Percentiles rank a stretch among this genome's conserved stretches.
phyloP scores from a whole-genome alignment of 2,329 filamentous ascomycete species.

The Colletotrichum liaoningense region DNA sequence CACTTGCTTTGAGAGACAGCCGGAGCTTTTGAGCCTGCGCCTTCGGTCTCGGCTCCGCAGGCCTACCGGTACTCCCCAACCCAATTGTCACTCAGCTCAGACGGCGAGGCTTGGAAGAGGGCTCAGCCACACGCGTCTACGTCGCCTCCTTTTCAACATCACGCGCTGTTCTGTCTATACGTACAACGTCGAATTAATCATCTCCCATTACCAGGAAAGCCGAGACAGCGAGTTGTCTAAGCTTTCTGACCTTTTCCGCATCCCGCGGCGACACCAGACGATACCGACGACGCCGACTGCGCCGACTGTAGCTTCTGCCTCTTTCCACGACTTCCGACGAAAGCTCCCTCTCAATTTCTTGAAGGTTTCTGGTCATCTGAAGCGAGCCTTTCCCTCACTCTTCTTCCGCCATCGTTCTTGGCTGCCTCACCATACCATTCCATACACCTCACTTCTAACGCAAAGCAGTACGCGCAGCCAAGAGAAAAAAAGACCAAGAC shows the following conservation, averaged over 20 bases:
- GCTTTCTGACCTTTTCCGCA: neutral
- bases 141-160: slow-evolving; percentile 1
- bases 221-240: neutral
- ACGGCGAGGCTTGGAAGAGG: slow-evolving; percentile 29
- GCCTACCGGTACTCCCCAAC: neutral
- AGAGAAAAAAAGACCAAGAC: neutral
- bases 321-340: slow-evolving; percentile 6
- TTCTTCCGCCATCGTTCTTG: neutral
- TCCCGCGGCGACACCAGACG: neutral
- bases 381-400: slow-evolving; percentile 7
- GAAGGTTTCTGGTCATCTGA: neutral
- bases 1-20: neutral
- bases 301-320: slow-evolving; percentile 6
- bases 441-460: neutral
- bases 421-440: neutral
- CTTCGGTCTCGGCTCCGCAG: neutral
- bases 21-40: neutral
- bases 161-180: neutral
- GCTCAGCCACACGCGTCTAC: slow-evolving; percentile 34
- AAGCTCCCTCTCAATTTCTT: neutral
- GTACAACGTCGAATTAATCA: neutral
- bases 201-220: neutral
- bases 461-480: neutral
- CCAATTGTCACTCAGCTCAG: slow-evolving; percentile 8
- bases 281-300: neutral